phyloP scores from a whole-genome alignment of 2,329 filamentous ascomycete genomes.

The Cercospora sp. region DNA sequence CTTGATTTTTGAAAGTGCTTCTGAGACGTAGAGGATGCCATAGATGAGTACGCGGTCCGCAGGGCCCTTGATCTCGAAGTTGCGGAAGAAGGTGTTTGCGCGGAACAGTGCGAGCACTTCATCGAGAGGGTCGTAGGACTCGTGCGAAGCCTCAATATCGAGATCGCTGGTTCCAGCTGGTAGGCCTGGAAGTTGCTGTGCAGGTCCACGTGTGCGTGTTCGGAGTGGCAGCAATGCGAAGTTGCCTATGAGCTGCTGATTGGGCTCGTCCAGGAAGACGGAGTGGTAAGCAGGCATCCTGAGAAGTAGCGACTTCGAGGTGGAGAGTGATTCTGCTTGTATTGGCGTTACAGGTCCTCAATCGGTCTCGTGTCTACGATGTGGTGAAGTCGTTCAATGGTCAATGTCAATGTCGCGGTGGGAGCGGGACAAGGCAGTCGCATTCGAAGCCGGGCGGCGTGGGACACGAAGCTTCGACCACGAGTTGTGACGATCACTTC shows the following conservation, averaged over 20 bases:
- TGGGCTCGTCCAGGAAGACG: slow-evolving; percentile 83
- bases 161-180: slow-evolving; percentile 55
- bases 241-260: slow-evolving; percentile 74
- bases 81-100: slow-evolving; percentile 98
- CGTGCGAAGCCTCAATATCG: slow-evolving; percentile 73
- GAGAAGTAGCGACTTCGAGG: not conserved
- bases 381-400: not conserved
- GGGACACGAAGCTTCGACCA: slow-evolving; percentile 8
- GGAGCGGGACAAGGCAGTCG: slow-evolving; percentile 8
- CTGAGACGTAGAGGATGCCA: slow-evolving; percentile 91
- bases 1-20: slow-evolving; percentile 85
- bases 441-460: slow-evolving; percentile 7
- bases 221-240: slow-evolving; percentile 92
- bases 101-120: slow-evolving; percentile 91
- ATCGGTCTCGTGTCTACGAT: not conserved
- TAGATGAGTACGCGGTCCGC: slow-evolving; percentile 95
- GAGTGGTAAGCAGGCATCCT: slow-evolving; percentile 78
- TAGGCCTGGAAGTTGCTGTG: slow-evolving; percentile 72
- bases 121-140: slow-evolving; percentile 95
- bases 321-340: not conserved
- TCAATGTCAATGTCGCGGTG: slow-evolving; percentile 5
- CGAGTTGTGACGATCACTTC: slow-evolving; percentile 7
- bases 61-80: slow-evolving; percentile 97
- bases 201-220: slow-evolving; percentile 92
- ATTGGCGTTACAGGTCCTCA: not conserved